A percentile compares a stretch with the other conserved stretches of the same genome.
These are phyloP conservation scores for Nelumbo lutea DNA, from an alignment of 164 flowering plant species.

Conservation along the genomic window DNA sequence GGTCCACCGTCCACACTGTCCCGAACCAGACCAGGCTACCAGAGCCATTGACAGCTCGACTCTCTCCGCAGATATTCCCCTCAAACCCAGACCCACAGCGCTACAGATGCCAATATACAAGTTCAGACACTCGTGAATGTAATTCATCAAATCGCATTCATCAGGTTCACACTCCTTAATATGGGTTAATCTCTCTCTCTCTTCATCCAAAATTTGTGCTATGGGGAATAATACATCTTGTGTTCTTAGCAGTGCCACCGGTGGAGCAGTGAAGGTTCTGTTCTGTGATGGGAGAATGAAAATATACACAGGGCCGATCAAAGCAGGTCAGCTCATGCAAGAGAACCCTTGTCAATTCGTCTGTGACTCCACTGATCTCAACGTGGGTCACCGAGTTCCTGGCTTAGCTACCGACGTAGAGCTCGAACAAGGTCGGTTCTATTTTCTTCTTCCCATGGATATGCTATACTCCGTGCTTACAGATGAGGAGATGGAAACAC, in stretches of 20 bases:
- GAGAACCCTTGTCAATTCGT: constrained; percentile 48
- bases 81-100: too few relatives aligned
- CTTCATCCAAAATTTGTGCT: neutral
- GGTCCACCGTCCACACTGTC: too few relatives aligned
- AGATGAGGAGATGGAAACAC: constrained; percentile 38
- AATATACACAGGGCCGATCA: constrained; percentile 31
- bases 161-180: too few relatives aligned
- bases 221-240: constrained; percentile 62
- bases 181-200: neutral
- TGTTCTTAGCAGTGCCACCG: constrained; percentile 34
- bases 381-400: constrained; percentile 38
- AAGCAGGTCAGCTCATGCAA: constrained; percentile 55
- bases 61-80: too few relatives aligned
- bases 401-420: constrained; percentile 50
- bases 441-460: constrained; percentile 58
- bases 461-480: constrained; percentile 58
- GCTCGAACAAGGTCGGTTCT: constrained; percentile 36
- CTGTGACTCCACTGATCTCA: constrained; percentile 36
- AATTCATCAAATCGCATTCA: too few relatives aligned
- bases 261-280: constrained; percentile 33
- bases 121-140: too few relatives aligned
- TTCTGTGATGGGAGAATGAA: constrained; percentile 27
- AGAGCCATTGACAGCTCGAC: too few relatives aligned
- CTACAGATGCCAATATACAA: too few relatives aligned
- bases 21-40: too few relatives aligned